Evolutionary conservation across 2,329 filamentous ascomycete genomes (phyloP), one percentile per base, ranked within the genome.

Genomic region (Immersiporthe knoxdaviesiana): DNA sequence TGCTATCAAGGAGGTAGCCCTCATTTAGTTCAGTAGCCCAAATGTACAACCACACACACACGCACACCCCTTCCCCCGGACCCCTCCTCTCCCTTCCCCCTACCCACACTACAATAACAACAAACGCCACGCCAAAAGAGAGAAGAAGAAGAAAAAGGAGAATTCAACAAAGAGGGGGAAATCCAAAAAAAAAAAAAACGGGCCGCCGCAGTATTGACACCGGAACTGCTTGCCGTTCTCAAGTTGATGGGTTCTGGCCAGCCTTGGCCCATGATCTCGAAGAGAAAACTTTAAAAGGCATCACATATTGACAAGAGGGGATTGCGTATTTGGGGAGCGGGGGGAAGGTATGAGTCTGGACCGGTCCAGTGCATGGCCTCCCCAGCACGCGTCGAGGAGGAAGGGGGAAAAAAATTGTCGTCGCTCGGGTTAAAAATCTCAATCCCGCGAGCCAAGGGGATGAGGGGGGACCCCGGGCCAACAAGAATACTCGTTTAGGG

Each of bases 381-480:
- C 24, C 52, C 24, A 30, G 52, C 52, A 27, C 27, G 12, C 27
- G n/a, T n/a, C 12, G 52, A 30, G 52, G 12, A 27, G 14, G 18
- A 14, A 56, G 18, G 52, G 12, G 52, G 14, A 30, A 14, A 56
- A 54, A 54, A 54, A 27, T 16, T 56, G 24, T 56, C 52, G 24
- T 56, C 27, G 52, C 52, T 56, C 52, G 52, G 52, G 24, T 56
- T 8, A 16, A 56, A 56, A 56, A 56, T 30, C 52, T 56, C 52
- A 56, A 56, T 56, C 24, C 52, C 52, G 52, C 52, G 14, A 56
- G 27, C 52, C 52, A 24, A 18, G 24, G 52, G 52, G 52, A n/a
- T n/a, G n/a, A n/a, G n/a, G n/a, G n/a, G n/a, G n/a, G n/a, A n/a
- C 12, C 52, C 52, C 52, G 52, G 52, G 52, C 52, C 24, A 30